A percentile compares a stretch with the other conserved stretches of the same genome.
phyloP scores from a whole-genome alignment of 2,329 filamentous ascomycete species.

The Cordyceps fumosorosea region DNA sequence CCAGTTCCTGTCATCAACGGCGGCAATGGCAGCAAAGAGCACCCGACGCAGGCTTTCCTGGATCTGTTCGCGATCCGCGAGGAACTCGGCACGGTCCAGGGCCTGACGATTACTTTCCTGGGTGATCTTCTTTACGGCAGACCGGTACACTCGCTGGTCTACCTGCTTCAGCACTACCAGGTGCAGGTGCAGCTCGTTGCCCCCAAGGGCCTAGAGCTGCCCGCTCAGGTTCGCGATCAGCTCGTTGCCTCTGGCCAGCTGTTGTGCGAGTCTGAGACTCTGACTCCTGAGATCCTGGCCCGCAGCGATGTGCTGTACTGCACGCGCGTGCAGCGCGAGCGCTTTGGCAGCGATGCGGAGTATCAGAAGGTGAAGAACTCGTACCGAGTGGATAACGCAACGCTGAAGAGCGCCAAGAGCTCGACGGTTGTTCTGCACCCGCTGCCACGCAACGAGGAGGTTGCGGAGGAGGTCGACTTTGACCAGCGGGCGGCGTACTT shows the following conservation, averaged over 20 bases:
- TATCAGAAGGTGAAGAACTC: conserved; percentile 86
- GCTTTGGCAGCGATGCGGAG: conserved; percentile 72
- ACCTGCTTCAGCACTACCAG: conserved; percentile 91
- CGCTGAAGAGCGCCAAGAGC: conserved; percentile 84
- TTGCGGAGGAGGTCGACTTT: conserved; percentile 93
- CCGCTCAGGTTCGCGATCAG: conserved; percentile 64
- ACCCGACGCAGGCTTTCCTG: conserved; percentile 94
- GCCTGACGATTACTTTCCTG: conserved; percentile 90
- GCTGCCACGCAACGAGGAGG: conserved; percentile 85
- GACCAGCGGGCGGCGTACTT: conserved; percentile 97
- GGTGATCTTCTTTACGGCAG: conserved; percentile 91
- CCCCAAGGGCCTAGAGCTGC: conserved; percentile 71
- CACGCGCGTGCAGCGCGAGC: conserved; percentile 93
- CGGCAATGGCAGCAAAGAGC: conserved; percentile 91
- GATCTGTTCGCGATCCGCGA: conserved; percentile 98
- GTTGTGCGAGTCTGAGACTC: conserved; percentile 63
- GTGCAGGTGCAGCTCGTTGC: conserved; percentile 89
- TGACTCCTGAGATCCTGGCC: conserved; percentile 82
- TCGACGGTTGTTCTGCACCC: conserved; percentile 96
- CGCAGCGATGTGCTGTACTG: conserved; percentile 92
- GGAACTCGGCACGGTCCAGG: conserved; percentile 91
- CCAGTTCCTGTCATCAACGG: conserved; percentile 93
- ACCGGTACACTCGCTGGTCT: conserved; percentile 90
- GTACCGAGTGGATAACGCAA: conserved; percentile 84
- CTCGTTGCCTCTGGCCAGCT: conserved; percentile 72